Conservation (phyloP, 768 basidiomycete species). For the Dentipellis sp. region DNA sequence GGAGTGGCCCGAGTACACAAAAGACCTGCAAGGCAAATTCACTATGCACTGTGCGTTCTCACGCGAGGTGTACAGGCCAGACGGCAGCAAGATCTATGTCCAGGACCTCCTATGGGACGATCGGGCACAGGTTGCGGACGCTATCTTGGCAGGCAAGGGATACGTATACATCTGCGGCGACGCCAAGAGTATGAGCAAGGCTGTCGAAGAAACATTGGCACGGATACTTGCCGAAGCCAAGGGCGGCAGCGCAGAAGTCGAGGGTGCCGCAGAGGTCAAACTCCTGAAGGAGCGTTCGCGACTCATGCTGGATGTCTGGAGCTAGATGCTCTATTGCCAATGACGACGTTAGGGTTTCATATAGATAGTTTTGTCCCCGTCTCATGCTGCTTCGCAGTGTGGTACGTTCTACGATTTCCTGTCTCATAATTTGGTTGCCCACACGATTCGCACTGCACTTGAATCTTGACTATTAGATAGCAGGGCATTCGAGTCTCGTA, state of each 20-base stretch:
- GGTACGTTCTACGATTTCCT: too few species aligned
- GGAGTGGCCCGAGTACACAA: slow-evolving; percentile 85
- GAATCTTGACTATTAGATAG: too few species aligned
- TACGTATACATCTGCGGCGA: slow-evolving; percentile 97
- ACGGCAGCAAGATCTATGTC: slow-evolving; percentile 97
- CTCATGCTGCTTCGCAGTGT: too few species aligned
- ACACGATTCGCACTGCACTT: too few species aligned
- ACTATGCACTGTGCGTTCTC: slow-evolving; percentile 85
- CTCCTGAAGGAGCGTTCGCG: slow-evolving; percentile 89
- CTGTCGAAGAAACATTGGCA: slow-evolving; percentile 85
- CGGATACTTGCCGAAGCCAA: slow-evolving; percentile 87
- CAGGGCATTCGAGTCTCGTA: too few species aligned
- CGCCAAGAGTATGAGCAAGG: slow-evolving; percentile 92
- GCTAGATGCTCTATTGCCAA: slow-evolving; percentile 29
- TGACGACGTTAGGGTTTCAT: too few species aligned
- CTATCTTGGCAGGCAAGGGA: slow-evolving; percentile 91
- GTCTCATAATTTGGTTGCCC: too few species aligned
- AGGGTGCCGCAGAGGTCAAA: slow-evolving; percentile 89
- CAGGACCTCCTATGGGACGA: slow-evolving; percentile 94
- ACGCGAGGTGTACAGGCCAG: slow-evolving; percentile 75
- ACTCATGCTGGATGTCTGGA: slow-evolving; percentile 85
- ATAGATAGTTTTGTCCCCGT: too few species aligned
- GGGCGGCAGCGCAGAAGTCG: slow-evolving; percentile 79
- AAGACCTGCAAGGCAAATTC: slow-evolving; percentile 90
- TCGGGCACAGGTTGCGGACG: slow-evolving; percentile 71